phyloP scores from a whole-genome alignment of 306 rosid genomes.

The Adenanthera pavonina region DNA sequence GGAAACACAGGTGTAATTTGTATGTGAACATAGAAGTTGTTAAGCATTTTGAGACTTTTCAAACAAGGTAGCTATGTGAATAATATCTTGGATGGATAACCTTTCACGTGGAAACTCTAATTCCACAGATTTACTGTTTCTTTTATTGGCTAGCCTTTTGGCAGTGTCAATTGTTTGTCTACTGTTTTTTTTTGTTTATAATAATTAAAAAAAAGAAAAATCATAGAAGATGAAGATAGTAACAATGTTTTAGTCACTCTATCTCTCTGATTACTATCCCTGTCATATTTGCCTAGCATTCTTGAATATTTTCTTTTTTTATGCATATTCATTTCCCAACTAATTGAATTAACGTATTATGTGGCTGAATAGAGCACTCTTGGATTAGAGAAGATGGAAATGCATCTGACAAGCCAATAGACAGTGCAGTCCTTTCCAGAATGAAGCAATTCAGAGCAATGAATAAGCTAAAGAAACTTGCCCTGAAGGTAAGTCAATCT shows the following conservation, averaged over 20 bases:
- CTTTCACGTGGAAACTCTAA: conserved; percentile 1
- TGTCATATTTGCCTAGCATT: not conserved
- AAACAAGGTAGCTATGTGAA: not conserved
- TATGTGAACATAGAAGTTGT: not conserved
- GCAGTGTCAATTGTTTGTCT: conserved; percentile 20
- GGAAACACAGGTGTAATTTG: conserved; percentile 3
- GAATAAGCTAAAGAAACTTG: conserved; percentile 94
- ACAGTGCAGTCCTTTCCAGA: conserved; percentile 91
- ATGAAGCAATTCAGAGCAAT: conserved; percentile 97
- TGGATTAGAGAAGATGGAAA: conserved; percentile 87
- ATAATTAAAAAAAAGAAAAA: not conserved
- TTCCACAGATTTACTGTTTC: not conserved
- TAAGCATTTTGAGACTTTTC: not conserved
- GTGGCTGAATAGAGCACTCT: conserved; percentile 73
- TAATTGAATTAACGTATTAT: conserved; percentile 36
- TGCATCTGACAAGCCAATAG: conserved; percentile 89
- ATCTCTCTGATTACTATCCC: not conserved
- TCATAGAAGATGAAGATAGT: not conserved
- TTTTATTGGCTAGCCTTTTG: conserved; percentile 8
- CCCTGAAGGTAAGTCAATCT: conserved; percentile 67
- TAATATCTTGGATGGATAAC: not conserved
- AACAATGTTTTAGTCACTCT: conserved; percentile 3
- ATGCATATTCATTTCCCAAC: conserved; percentile 20
- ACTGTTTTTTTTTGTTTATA: not conserved
- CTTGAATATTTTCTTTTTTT: not conserved